phyloP scores from a whole-genome alignment of 495 filamentous ascomycete species.

The Venustampulla echinocandica region DNA sequence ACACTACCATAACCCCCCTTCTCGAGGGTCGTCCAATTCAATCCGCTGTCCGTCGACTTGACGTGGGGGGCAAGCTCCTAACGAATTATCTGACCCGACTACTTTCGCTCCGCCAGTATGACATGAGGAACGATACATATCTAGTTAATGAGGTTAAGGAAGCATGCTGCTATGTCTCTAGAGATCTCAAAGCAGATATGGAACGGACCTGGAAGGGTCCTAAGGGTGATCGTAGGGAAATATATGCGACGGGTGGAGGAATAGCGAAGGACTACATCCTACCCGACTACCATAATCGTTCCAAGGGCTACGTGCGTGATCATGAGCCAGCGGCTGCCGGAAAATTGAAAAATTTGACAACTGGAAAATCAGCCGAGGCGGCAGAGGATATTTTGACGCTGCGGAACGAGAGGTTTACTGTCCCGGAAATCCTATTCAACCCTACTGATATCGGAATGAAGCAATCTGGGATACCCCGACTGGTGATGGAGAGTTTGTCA shows the following conservation, averaged over 20 bases:
- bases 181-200: constrained; percentile 69
- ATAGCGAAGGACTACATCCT: constrained; percentile 89
- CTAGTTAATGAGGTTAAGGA: constrained; percentile 97
- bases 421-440: constrained; percentile 83
- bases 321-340: constrained; percentile 58
- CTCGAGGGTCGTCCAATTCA: constrained; percentile 75
- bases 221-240: constrained; percentile 35
- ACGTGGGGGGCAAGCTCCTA: constrained; percentile 84
- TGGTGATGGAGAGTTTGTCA: constrained; percentile 73
- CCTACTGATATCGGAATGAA: constrained; percentile 81
- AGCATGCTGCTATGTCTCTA: constrained; percentile 71
- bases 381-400: constrained; percentile 79
- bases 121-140: constrained; percentile 87
- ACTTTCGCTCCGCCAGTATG: constrained; percentile 82
- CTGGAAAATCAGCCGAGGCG: constrained; percentile 43
- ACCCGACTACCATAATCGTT: constrained; percentile 74
- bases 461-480: constrained; percentile 72
- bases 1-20: constrained; percentile 85
- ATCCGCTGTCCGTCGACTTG: constrained; percentile 72
- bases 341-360: constrained; percentile 49
- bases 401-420: constrained; percentile 83
- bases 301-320: constrained; percentile 63
- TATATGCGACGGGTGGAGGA: constrained; percentile 42
- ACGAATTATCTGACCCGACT: constrained; percentile 93
- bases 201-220: constrained; percentile 80